phyloP scores from a whole-genome alignment of 2,329 filamentous ascomycete species.

The Elsinoe arachidis region DNA sequence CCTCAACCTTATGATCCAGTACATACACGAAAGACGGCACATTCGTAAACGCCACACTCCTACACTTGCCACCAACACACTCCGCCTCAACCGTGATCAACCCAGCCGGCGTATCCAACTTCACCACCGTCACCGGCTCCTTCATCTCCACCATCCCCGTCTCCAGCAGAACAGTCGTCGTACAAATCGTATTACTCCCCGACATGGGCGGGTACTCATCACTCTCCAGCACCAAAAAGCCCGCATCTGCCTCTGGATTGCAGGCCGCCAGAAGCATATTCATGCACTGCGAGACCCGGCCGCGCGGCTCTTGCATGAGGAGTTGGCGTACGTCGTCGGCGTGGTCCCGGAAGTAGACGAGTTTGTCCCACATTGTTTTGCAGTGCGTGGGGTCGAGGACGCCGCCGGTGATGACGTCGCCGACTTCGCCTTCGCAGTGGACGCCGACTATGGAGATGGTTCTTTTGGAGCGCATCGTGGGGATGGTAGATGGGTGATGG shows the following conservation, averaged over 20 bases:
- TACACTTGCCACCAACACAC: conserved; percentile 38
- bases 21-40: conserved; percentile 36
- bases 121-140: conserved; percentile 35
- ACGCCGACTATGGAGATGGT: conserved; percentile 25
- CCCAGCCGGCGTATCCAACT: conserved; percentile 39
- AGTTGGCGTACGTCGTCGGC: conserved; percentile 36
- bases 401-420: conserved; percentile 43
- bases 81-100: conserved; percentile 35
- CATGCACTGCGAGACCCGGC: conserved; percentile 33
- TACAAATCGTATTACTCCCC: conserved; percentile 39
- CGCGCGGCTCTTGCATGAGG: conserved; percentile 40
- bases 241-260: conserved; percentile 37
- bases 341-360: conserved; percentile 35
- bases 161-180: conserved; percentile 38
- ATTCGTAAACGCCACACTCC: conserved; percentile 38
- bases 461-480: conserved; percentile 7
- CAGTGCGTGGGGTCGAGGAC: conserved; percentile 35
- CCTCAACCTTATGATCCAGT: conserved; percentile 33
- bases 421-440: conserved; percentile 38
- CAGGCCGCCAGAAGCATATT: conserved; percentile 38
- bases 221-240: conserved; percentile 40
- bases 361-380: conserved; percentile 42
- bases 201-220: conserved; percentile 39
- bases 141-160: conserved; percentile 41
- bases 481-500: background rate